Evolutionary conservation across 2,329 filamentous ascomycete species (phyloP), one percentile per base, ranked within the genome.

Genomic region (Fusarium chuoi): DNA sequence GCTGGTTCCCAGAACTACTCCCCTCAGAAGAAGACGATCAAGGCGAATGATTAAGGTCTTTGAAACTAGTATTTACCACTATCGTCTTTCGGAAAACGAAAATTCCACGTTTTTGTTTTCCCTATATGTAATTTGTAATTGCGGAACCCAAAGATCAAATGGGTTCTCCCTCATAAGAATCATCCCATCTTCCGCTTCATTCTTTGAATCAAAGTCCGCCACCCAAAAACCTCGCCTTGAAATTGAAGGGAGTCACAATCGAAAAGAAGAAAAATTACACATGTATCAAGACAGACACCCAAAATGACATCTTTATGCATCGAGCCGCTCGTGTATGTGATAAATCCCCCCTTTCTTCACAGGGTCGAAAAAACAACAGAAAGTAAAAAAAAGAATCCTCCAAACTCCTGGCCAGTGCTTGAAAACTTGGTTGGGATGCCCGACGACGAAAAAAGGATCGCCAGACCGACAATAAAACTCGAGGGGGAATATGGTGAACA

Each of bases 1-100:
- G 89, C 3, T 90, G 89, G 89, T 90, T 90, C 70, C 89, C 89
- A 8, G 75, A 82, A 0, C 71, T 74, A 13, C 73, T 90, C 41
- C 88, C 88, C 1, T 89, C 87, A 0, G 84, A 84, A n/a, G 79
- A 74, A 1, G 63, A 65, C 20, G 71, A 72, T 28, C 44, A 48
- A 36, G 57, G 55, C 33, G 69, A 65, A 38, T 70, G 20, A 60
- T 49, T 28, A 42, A 60, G 48, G 62, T 70, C 55, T 68, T 70
- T 73, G 36, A 46, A 76, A 77, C 74, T 78, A 78, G 68, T 78
- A 78, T 78, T 78, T 78, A 78, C 73, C 73, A 78, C 76, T 78
- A 78, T 78, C 70, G 28, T 59, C 35, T 55, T 55, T 70, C 58
- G 59, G 62, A 65, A 67, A 55, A 73, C 62, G 48, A 41, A 54